phyloP scores from a whole-genome alignment of 768 basidiomycete species.

The Pulveroboletus ravenelii region DNA sequence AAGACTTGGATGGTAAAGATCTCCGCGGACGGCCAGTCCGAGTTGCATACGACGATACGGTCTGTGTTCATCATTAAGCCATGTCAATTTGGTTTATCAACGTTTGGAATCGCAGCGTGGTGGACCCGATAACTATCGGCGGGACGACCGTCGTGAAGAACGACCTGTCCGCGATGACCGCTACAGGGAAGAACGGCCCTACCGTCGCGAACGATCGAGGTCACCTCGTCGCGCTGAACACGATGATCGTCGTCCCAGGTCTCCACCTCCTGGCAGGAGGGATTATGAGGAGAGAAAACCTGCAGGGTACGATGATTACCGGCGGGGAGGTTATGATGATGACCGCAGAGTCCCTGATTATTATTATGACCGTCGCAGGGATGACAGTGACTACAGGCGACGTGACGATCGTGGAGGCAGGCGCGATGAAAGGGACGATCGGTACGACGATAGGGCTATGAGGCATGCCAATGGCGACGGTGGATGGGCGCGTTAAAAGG shows the following conservation, averaged over 20 bases:
- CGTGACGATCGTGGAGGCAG: constrained; percentile 68
- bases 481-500: constrained; percentile 67
- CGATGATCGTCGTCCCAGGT: constrained; percentile 79
- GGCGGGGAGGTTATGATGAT: constrained; percentile 76
- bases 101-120: constrained; percentile 42
- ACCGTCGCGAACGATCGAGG: constrained; percentile 78
- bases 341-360: constrained; percentile 79
- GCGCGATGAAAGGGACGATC: constrained; percentile 82
- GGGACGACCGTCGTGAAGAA: constrained; percentile 66
- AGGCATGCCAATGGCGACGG: constrained; percentile 76
- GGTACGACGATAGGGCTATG: constrained; percentile 69
- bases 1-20: constrained; percentile 80
- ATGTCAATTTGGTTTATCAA: not conserved
- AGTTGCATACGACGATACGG: constrained; percentile 61
- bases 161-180: constrained; percentile 51
- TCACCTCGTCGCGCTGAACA: constrained; percentile 73
- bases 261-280: constrained; percentile 69
- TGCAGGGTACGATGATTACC: constrained; percentile 90
- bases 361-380: constrained; percentile 86
- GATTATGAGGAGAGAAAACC: constrained; percentile 81
- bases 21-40: constrained; percentile 79
- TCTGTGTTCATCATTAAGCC: constrained; percentile 31
- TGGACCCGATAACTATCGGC: constrained; percentile 70
- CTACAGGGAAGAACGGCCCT: constrained; percentile 48
- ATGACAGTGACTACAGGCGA: constrained; percentile 53